phyloP scores from a whole-genome alignment of 2,329 filamentous ascomycete genomes.

The Myriosclerotinia duriaeana region DNA sequence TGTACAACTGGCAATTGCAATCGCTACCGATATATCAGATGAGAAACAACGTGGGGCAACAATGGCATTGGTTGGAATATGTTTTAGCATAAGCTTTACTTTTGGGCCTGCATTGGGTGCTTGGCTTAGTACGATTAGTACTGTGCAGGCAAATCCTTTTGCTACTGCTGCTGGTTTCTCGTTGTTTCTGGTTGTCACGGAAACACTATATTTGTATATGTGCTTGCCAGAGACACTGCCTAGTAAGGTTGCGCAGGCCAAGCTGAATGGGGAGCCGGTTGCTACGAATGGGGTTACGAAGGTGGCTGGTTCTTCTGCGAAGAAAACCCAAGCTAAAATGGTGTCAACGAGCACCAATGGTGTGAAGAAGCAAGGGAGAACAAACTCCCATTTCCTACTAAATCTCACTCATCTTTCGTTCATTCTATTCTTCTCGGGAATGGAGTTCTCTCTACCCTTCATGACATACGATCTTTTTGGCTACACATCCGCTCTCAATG shows the following conservation, averaged over 20 bases:
- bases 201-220: constrained; percentile 84
- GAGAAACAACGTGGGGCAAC: constrained; percentile 80
- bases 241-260: constrained; percentile 46
- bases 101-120: constrained; percentile 92
- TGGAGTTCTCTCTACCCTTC: constrained; percentile 97
- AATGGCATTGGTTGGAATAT: constrained; percentile 94
- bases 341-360: constrained; percentile 35
- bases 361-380: constrained; percentile 44
- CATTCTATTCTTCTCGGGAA: constrained; percentile 93
- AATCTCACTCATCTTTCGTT: constrained; percentile 88
- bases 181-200: constrained; percentile 76
- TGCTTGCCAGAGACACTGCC: constrained; percentile 85
- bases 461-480: constrained; percentile 94
- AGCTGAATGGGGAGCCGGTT: constrained; percentile 32
- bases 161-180: constrained; percentile 89
- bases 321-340: constrained; percentile 28
- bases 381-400: constrained; percentile 79
- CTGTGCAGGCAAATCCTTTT: constrained; percentile 86
- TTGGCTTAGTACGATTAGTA: constrained; percentile 73
- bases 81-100: constrained; percentile 96
- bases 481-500: constrained; percentile 77
- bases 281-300: constrained; percentile 33
- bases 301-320: constrained; percentile 14
- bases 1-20: constrained; percentile 91
- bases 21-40: constrained; percentile 93